Conservation (phyloP, 176 grass and related monocot genomes). For the Zea mays region Zm-B73-REFERENCE-NAM-5.0 NC_050103.1:74865001-74865500, state of each 20-base stretch:
- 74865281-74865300: conserved; percentile 49
- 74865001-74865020: background rate
- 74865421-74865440: no score
- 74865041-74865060: background rate
- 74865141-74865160: background rate
- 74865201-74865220: background rate
- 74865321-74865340: conserved; percentile 51
- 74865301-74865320: conserved; percentile 41
- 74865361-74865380: conserved; percentile 27
- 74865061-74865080: background rate
- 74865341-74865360: conserved; percentile 45
- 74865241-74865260: conserved; percentile 49
- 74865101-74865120: background rate
- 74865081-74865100: conserved; percentile 26
- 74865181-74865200: background rate
- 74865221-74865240: conserved; percentile 24
- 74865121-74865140: background rate
- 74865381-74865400: conserved; percentile 44
- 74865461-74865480: no score
- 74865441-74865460: no score
- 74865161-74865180: conserved; percentile 16
- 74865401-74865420: conserved; percentile 17
- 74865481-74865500: no score
- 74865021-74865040: conserved; percentile 13
- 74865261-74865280: conserved; percentile 47